A percentile compares a stretch with the other conserved stretches of the same genome.
Conservation (phyloP, 2,329 filamentous ascomycete genomes). For the Cladobotryum protrusum region DNA sequence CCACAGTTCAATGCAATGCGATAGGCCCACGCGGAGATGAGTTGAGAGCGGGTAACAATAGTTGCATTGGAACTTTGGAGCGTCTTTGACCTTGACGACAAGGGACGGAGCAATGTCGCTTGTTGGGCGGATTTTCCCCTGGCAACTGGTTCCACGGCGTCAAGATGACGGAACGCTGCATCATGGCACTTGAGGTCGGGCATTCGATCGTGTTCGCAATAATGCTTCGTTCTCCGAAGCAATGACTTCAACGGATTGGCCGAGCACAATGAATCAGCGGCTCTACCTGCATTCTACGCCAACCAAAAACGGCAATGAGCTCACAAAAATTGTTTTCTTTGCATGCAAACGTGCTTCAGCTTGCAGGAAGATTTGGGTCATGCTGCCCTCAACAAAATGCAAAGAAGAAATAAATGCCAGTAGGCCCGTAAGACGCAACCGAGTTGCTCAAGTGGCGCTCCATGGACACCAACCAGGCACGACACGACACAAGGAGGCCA, state of each 20-base stretch:
- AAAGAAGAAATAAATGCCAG: conserved; percentile 1
- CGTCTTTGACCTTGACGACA: background rate
- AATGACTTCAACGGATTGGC: too few relatives aligned
- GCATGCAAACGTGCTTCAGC: too few relatives aligned
- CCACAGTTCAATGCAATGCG: too few relatives aligned
- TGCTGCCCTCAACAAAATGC: background rate
- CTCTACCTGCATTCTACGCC: too few relatives aligned
- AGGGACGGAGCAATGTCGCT: too few relatives aligned
- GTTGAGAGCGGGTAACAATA: background rate
- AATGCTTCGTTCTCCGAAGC: too few relatives aligned
- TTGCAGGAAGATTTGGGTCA: too few relatives aligned
- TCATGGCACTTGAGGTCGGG: conserved; percentile 1
- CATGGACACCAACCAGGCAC: background rate
- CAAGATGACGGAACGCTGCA: conserved; percentile 5
- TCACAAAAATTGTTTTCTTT: too few relatives aligned
- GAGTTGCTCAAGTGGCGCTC: background rate
- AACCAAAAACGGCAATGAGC: too few relatives aligned
- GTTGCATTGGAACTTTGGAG: background rate
- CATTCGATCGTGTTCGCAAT: background rate
- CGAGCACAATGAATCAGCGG: too few relatives aligned
- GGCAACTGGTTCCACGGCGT: conserved; percentile 7
- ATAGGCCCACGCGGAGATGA: too few relatives aligned
- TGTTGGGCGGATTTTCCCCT: conserved; percentile 3
- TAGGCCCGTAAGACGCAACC: background rate
- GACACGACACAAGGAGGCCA: conserved; percentile 6